Base-by-base conservation (phyloP, 139 green algal genomes). In the Pleodorina starrii region DNA sequence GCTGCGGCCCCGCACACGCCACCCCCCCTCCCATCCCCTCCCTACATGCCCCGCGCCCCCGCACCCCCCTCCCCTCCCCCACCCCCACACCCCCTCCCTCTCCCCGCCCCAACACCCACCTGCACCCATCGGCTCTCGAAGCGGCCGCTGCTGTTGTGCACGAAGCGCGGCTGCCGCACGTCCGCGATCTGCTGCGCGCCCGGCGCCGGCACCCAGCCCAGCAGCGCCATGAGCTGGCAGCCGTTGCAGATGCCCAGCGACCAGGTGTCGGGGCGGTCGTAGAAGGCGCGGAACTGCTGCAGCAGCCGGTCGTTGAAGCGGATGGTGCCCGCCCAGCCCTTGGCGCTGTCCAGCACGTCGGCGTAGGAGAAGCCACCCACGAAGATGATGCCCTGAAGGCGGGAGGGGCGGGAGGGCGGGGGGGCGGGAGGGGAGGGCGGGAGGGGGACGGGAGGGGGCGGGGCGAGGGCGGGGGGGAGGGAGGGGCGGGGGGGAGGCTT, bases 181-280 rank as follows among this genome's bases (percentile, higher is more conserved):
- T 98, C 97, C 4, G 91, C 86, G 85, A 97, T 92, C 60, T 94
- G 54, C 40, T 60, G 36, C 7, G n/a, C 57, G 29, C 78, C 94
- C 9, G 91, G 90, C 10, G 94, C 95, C 1, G 97, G 98, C 92
- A 99, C 97, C 97, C 97, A 99, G 68, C 98, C 98, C 68, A 99
- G 95, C 77, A 99, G 94, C 32, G 98, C 98, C 98, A 99, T 99
- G n/a, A 99, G 95, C 95, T 99, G 98, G 94, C 98, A 99, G 51
- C 98, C 98, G 92, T 99, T 99, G 97, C 98, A 99, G 42, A 99
- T 92, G 85, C 98, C 98, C 46, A 99, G 95, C 66, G 94, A 98
- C 91, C 97, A 99, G 66, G 98, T 99, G 94, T 99, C 97, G 10
- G 89, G 32, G 76, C 97, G 60, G 4, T 71, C 51, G 48, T 71